phyloP scores from a whole-genome alignment of 768 basidiomycete genomes.

The Boletus reticuloceps region DNA sequence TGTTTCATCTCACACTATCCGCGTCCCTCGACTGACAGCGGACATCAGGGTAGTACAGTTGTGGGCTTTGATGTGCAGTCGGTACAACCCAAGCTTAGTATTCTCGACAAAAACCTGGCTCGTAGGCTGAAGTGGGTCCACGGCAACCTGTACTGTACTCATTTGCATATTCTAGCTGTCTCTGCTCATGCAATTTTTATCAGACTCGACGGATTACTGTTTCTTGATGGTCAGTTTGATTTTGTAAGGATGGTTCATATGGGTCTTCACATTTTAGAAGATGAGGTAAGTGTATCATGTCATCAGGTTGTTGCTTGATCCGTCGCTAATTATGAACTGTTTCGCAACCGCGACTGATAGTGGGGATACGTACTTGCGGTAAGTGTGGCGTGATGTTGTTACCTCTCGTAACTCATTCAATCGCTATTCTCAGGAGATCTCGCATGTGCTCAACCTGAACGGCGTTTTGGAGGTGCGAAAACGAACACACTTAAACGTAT shows the following conservation, averaged over 20 bases:
- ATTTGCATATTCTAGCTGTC: not conserved
- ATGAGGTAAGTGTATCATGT: constrained; percentile 46
- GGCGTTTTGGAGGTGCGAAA: constrained; percentile 60
- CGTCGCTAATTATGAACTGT: constrained; percentile 14
- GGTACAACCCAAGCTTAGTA: constrained; percentile 48
- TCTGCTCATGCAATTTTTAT: constrained; percentile 4
- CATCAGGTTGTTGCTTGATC: not conserved
- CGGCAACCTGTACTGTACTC: constrained; percentile 55
- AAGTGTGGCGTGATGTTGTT: constrained; percentile 15
- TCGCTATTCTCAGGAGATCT: constrained; percentile 50
- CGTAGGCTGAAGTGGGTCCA: constrained; percentile 62
- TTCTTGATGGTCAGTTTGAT: constrained; percentile 55
- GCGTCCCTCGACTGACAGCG: not conserved
- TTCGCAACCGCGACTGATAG: constrained; percentile 28
- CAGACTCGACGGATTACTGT: constrained; percentile 66
- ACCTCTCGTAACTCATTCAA: constrained; percentile 14
- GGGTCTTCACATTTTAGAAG: constrained; percentile 69
- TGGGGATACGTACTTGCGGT: constrained; percentile 71
- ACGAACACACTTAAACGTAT: not conserved
- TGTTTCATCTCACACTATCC: constrained; percentile 15
- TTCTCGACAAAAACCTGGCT: constrained; percentile 41
- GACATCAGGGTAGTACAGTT: constrained; percentile 46
- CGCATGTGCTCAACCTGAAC: constrained; percentile 61
- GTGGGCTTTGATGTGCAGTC: constrained; percentile 58
- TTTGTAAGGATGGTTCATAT: constrained; percentile 63